A percentile compares a stretch with the other conserved stretches of the same genome.
Evolutionary conservation across 306 rosid genomes (phyloP).

Genomic region (Vigna reflexopilosa): DNA sequence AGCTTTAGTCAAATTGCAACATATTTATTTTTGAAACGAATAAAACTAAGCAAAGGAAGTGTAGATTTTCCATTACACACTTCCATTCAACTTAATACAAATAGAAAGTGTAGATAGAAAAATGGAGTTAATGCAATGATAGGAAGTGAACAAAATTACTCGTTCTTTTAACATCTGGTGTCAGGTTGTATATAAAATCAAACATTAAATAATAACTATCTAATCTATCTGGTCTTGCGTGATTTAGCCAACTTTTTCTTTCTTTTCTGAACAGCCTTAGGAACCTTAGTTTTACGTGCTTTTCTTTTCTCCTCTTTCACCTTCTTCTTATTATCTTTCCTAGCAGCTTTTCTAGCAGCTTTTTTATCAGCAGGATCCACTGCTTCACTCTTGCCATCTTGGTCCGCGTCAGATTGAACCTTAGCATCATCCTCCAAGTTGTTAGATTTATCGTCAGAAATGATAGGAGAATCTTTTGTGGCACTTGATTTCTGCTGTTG

Average conservation of each 20-base stretch:
- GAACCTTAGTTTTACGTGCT: conserved; percentile 75
- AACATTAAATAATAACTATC: neutral
- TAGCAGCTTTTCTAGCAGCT: conserved; percentile 82
- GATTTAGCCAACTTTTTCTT: conserved; percentile 80
- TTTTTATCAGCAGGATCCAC: conserved; percentile 67
- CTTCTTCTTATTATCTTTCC: conserved; percentile 88
- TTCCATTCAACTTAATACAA: neutral
- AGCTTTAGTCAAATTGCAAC: neutral
- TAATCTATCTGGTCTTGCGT: conserved; percentile 62
- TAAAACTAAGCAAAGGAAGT: neutral
- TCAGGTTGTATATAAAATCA: neutral
- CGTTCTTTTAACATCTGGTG: too few relatives aligned
- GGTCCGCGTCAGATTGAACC: conserved; percentile 48
- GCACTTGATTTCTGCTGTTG: conserved; percentile 24
- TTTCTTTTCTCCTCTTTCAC: conserved; percentile 93
- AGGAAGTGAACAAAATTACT: too few relatives aligned
- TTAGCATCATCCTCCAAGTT: conserved; percentile 38
- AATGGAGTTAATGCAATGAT: neutral
- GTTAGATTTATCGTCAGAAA: conserved; percentile 26
- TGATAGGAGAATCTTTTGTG: conserved; percentile 17
- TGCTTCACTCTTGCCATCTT: conserved; percentile 45
- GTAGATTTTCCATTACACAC: neutral
- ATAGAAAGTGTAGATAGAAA: neutral
- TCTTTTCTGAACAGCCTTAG: conserved; percentile 82
- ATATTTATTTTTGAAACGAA: too few relatives aligned